Conservation (phyloP, 139 green algal genomes). For the Zygnema circumcarinatum region DNA sequence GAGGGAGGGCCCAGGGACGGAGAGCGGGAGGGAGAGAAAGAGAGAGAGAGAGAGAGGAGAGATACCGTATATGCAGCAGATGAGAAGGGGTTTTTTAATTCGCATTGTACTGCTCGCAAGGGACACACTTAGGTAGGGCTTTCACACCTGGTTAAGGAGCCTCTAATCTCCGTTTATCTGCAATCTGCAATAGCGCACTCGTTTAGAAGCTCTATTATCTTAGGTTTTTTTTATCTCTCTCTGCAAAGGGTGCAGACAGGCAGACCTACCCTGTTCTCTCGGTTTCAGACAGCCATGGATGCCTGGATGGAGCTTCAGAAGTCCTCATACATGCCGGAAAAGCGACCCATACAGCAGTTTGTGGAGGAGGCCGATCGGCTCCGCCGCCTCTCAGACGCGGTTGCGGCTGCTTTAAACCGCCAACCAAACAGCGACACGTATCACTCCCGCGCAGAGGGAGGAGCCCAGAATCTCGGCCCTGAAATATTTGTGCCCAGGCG, state of each 20-base stretch:
- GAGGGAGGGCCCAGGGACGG: no score
- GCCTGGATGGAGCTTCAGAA: background rate
- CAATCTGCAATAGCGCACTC: background rate
- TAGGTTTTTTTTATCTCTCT: background rate
- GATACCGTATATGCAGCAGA: background rate
- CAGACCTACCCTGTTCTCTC: background rate
- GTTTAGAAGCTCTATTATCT: background rate
- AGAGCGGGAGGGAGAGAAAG: no score
- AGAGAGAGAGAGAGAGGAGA: slow-evolving; percentile 14
- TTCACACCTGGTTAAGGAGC: no score
- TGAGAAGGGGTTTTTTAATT: background rate
- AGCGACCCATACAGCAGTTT: no score
- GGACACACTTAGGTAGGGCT: no score
- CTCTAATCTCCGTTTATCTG: no score
- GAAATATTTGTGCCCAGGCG: background rate
- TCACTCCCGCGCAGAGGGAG: background rate
- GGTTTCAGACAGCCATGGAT: background rate
- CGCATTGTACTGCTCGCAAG: background rate
- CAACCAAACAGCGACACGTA: no score
- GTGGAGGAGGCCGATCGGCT: no score
- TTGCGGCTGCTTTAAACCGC: no score
- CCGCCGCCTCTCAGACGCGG: no score
- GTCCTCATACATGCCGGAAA: background rate
- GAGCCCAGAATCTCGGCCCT: background rate
- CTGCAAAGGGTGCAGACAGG: background rate